These are phyloP conservation scores for Podospora appendiculata DNA, from an alignment of 495 filamentous ascomycete species.

Conservation along the genomic window DNA sequence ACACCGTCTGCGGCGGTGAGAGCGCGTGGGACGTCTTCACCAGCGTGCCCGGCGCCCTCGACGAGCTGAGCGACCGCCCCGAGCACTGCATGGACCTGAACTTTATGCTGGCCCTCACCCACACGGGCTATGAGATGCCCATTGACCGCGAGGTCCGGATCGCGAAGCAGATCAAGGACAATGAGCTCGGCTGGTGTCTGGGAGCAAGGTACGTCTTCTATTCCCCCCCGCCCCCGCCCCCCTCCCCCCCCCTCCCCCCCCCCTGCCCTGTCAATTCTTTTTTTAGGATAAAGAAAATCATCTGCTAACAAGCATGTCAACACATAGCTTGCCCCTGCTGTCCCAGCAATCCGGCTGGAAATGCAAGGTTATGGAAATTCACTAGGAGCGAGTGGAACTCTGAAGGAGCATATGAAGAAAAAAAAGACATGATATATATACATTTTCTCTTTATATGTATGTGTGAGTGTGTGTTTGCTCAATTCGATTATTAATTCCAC, in stretches of 20 bases:
- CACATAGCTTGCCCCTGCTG: constrained; percentile 36
- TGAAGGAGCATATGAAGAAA: not conserved
- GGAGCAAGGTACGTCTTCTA: constrained; percentile 70
- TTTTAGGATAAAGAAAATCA: constrained; percentile 26
- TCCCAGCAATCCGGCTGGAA: constrained; percentile 39
- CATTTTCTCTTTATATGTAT: too few species aligned
- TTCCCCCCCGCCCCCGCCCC: not conserved
- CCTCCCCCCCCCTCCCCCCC: not conserved
- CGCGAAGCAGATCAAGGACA: constrained; percentile 95
- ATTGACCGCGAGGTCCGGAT: constrained; percentile 92
- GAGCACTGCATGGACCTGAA: constrained; percentile 92
- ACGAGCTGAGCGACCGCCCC: constrained; percentile 68
- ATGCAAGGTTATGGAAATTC: constrained; percentile 39
- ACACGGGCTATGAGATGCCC: constrained; percentile 98
- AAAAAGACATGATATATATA: too few species aligned
- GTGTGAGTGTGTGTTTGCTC: too few species aligned
- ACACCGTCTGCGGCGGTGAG: constrained; percentile 77
- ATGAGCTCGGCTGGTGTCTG: constrained; percentile 96
- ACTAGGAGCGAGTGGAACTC: constrained; percentile 11
- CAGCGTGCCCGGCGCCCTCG: constrained; percentile 60
- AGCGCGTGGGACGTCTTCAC: constrained; percentile 70
- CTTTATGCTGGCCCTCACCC: constrained; percentile 86
- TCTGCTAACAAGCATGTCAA: too few species aligned
- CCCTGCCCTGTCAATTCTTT: not conserved
- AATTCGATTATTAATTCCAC: too few species aligned